Evolutionary conservation across 2,329 filamentous ascomycete species (phyloP).

Genomic region (Aspergillus candidus): DNA sequence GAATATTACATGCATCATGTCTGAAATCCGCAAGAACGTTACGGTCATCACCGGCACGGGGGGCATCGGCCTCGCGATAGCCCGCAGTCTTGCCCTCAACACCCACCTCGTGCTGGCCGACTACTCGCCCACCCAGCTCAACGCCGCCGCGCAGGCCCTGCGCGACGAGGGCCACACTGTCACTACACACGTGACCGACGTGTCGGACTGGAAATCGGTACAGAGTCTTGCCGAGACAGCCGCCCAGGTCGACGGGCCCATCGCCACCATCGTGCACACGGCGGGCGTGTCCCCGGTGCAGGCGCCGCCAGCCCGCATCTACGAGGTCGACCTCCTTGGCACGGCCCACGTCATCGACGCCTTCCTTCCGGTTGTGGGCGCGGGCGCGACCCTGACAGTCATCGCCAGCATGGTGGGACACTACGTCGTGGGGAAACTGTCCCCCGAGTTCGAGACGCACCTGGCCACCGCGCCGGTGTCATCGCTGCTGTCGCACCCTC

Average conservation of each 20-base stretch:
- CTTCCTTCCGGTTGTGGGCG: not conserved
- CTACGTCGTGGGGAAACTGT: not conserved
- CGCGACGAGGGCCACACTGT: constrained; percentile 1
- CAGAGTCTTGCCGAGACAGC: constrained; percentile 1
- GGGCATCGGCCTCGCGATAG: constrained; percentile 6
- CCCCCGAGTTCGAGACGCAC: constrained; percentile 2
- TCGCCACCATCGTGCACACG: constrained; percentile 2
- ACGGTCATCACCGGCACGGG: constrained; percentile 3
- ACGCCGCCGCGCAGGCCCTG: not conserved
- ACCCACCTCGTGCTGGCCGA: constrained; percentile 4
- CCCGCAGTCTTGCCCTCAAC: constrained; percentile 4
- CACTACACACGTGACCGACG: not conserved
- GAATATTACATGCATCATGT: too few species aligned
- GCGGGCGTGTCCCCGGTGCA: constrained; percentile 5
- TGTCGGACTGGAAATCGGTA: constrained; percentile 1
- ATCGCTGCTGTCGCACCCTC: not conserved
- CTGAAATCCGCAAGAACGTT: too few species aligned
- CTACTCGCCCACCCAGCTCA: not conserved
- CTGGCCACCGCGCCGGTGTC: constrained; percentile 1
- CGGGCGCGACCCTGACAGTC: not conserved
- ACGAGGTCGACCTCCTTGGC: constrained; percentile 5
- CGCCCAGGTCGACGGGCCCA: not conserved
- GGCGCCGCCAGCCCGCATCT: not conserved
- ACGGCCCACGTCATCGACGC: constrained; percentile 5
- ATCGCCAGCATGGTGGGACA: constrained; percentile 7